phyloP scores from a whole-genome alignment of 441 rosid species.

The Viola pubescens region DNA sequence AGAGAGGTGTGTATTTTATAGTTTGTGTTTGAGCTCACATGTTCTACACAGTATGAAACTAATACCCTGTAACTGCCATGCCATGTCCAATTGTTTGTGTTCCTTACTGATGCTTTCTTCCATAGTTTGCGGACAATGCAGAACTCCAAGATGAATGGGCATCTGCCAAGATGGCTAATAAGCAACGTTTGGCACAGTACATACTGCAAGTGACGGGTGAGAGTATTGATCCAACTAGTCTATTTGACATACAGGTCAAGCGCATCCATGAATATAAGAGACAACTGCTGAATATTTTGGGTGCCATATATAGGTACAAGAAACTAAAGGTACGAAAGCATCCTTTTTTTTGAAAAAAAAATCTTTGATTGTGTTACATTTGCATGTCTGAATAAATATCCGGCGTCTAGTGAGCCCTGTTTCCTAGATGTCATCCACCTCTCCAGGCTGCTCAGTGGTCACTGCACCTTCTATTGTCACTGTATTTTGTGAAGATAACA shows the following conservation, averaged over 20 bases:
- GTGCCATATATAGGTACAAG: conserved; percentile 80
- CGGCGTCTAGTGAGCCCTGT: not conserved
- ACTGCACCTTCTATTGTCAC: not conserved
- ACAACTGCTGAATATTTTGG: conserved; percentile 89
- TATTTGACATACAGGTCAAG: conserved; percentile 96
- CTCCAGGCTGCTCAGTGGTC: too few relatives aligned
- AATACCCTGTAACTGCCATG: not conserved
- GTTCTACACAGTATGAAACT: not conserved
- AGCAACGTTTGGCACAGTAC: conserved; percentile 73
- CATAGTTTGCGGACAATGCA: conserved; percentile 71
- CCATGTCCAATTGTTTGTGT: not conserved
- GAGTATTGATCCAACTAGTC: conserved; percentile 67
- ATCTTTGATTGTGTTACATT: too few relatives aligned
- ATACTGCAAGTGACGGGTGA: conserved; percentile 70
- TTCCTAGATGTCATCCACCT: not conserved
- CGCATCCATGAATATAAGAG: conserved; percentile 99
- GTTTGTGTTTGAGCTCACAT: not conserved
- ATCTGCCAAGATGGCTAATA: conserved; percentile 87
- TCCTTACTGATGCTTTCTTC: conserved; percentile 24
- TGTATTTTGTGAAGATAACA: too few relatives aligned
- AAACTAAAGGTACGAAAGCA: conserved; percentile 65
- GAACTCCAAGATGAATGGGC: conserved; percentile 88
- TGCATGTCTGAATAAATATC: not conserved
- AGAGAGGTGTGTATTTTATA: conserved; percentile 45
- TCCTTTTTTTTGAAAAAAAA: not conserved